Evolutionary conservation across 2,329 filamentous ascomycete genomes (phyloP).

Genomic region (Chalaropsis thielavioides): DNA sequence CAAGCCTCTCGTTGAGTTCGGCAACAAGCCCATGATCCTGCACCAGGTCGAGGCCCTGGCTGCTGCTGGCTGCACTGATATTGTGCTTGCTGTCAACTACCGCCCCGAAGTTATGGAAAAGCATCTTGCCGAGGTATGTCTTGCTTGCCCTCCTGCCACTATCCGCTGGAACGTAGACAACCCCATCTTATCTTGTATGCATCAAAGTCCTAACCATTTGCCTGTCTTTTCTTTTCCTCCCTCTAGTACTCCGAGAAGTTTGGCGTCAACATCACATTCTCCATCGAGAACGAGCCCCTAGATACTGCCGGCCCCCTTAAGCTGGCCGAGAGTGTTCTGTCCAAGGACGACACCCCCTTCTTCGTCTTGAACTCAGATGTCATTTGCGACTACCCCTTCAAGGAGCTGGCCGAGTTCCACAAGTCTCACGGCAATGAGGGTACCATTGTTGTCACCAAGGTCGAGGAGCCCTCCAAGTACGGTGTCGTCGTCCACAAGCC

Average conservation of each 20-base stretch:
- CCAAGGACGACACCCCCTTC: conserved; percentile 87
- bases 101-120: conserved; percentile 95
- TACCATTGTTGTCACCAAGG: conserved; percentile 96
- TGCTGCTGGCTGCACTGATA: conserved; percentile 86
- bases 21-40: conserved; percentile 97
- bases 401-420: conserved; percentile 81
- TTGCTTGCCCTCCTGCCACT: not conserved
- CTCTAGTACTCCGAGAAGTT: conserved; percentile 74
- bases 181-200: too few species aligned
- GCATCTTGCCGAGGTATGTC: conserved; percentile 67
- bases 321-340: conserved; percentile 80
- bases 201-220: conserved; percentile 16
- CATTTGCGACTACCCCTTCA: conserved; percentile 95
- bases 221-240: not conserved
- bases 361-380: conserved; percentile 98
- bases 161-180: too few species aligned
- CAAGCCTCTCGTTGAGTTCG: conserved; percentile 92
- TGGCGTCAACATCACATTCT: conserved; percentile 92
- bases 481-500: conserved; percentile 97
- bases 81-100: conserved; percentile 98
- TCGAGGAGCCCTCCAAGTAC: conserved; percentile 97
- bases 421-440: conserved; percentile 86
- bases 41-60: conserved; percentile 95
- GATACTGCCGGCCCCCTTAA: conserved; percentile 92
- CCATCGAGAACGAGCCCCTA: conserved; percentile 86